A percentile compares a stretch with the other conserved stretches of the same genome.
Evolutionary conservation across 2,329 filamentous ascomycete species (phyloP).

Genomic region (Penicillium sp.): DNA sequence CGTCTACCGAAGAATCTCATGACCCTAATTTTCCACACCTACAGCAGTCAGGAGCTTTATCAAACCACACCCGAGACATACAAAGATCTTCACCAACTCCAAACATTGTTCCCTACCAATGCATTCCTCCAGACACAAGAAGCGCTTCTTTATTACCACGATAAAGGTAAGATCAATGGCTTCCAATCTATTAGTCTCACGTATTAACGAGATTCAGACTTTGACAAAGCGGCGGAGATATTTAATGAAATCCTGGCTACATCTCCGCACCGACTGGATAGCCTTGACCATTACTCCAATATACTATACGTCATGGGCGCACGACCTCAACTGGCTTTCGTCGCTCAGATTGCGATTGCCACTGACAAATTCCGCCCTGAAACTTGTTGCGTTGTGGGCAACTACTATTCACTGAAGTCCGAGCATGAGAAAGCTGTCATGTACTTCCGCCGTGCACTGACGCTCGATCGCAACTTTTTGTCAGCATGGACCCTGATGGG

Average conservation of each 20-base stretch:
- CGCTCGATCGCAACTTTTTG: constrained; percentile 83
- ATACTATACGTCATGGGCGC: constrained; percentile 91
- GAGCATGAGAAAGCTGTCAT: constrained; percentile 98
- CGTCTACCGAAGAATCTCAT: constrained; percentile 87
- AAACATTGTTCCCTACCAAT: constrained; percentile 81
- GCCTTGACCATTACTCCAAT: constrained; percentile 94
- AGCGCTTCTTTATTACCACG: constrained; percentile 85
- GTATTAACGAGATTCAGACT: constrained; percentile 44
- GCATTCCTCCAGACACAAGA: constrained; percentile 89
- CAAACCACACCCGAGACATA: constrained; percentile 77
- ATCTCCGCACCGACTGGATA: constrained; percentile 74
- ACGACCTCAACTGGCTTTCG: constrained; percentile 84
- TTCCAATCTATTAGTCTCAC: neutral
- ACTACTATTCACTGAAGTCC: constrained; percentile 93
- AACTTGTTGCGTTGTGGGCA: constrained; percentile 94
- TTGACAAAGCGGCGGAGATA: constrained; percentile 63
- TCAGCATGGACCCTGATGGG: constrained; percentile 99
- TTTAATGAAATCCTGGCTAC: constrained; percentile 68
- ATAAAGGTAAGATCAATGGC: constrained; percentile 55
- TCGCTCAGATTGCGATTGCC: constrained; percentile 85
- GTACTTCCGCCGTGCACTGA: constrained; percentile 92
- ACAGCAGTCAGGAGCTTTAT: constrained; percentile 88
- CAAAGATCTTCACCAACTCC: constrained; percentile 72
- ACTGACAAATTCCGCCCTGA: constrained; percentile 96
- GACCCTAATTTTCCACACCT: constrained; percentile 89